A percentile compares a stretch with the other conserved stretches of the same genome.
These are phyloP conservation scores for Conoideocrella luteorostrata DNA, from an alignment of 2,329 filamentous ascomycete species.

Conservation along the genomic window DNA sequence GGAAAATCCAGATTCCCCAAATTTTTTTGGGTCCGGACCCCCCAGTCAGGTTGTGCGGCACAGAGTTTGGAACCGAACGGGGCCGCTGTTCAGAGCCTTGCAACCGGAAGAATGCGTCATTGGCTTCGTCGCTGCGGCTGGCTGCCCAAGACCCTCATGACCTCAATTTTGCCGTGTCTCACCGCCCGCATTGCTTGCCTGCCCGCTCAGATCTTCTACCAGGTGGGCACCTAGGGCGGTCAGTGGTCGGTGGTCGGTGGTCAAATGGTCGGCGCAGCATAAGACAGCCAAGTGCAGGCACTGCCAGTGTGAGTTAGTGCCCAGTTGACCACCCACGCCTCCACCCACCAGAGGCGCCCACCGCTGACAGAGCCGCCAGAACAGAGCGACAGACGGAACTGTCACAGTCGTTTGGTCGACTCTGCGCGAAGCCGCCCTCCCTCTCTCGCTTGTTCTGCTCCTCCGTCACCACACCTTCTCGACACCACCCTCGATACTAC, in stretches of 20 bases:
- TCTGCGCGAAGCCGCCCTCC: constrained; percentile 8
- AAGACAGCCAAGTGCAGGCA: too few species aligned
- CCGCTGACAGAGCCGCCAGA: constrained; percentile 6
- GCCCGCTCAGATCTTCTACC: constrained; percentile 18
- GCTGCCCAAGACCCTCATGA: constrained; percentile 15
- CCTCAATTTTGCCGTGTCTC: constrained; percentile 22
- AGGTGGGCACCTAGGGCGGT: neutral
- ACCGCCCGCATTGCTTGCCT: constrained; percentile 27
- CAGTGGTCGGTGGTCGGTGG: neutral
- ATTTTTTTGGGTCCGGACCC: neutral
- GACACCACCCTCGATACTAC: neutral
- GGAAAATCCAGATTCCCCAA: constrained; percentile 8
- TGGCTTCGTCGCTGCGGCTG: constrained; percentile 18
- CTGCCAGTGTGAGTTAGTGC: neutral
- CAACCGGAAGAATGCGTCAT: constrained; percentile 25
- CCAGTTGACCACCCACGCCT: neutral
- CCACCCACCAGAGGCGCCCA: neutral
- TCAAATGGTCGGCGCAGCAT: too few species aligned
- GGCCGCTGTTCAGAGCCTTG: constrained; percentile 13
- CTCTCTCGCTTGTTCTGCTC: constrained; percentile 4
- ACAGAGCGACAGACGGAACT: constrained; percentile 9
- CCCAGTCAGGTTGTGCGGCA: too few species aligned
- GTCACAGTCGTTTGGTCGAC: constrained; percentile 9
- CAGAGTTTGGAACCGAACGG: neutral
- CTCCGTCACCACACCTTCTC: constrained; percentile 6